phyloP scores from a whole-genome alignment of 2,329 filamentous ascomycete genomes.

The Penicillium sp. region DNA sequence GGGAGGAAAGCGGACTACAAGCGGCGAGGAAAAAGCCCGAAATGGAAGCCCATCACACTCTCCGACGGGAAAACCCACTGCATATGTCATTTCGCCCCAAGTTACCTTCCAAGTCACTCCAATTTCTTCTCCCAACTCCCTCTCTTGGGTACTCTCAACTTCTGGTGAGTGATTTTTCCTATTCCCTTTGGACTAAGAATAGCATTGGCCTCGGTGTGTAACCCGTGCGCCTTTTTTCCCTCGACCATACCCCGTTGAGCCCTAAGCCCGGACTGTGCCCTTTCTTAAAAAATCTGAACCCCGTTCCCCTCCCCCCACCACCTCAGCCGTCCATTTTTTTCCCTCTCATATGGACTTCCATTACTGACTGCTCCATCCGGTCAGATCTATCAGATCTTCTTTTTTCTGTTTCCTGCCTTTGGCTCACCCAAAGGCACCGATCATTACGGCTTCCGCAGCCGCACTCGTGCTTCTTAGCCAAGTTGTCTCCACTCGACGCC shows the following conservation, averaged over 20 bases:
- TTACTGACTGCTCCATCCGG: background rate
- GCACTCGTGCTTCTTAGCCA: constrained; percentile 31
- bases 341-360: constrained; percentile 14
- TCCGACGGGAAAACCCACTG: background rate
- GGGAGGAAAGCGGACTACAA: background rate
- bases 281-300: constrained; percentile 17
- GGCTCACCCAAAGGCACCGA: constrained; percentile 38
- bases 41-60: background rate
- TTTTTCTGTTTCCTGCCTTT: constrained; percentile 30
- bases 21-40: background rate
- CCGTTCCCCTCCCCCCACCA: constrained; percentile 1
- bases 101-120: background rate
- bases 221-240: constrained; percentile 17
- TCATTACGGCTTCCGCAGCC: constrained; percentile 40
- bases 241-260: constrained; percentile 14
- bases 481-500: constrained; percentile 43
- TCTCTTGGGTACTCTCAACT: background rate
- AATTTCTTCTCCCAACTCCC: background rate
- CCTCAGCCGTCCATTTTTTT: constrained; percentile 14
- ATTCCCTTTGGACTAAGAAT: background rate
- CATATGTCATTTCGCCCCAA: background rate
- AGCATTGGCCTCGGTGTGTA: background rate
- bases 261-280: constrained; percentile 16
- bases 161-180: constrained; percentile 10
- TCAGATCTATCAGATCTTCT: constrained; percentile 5